Percentiles rank a stretch among this genome's conserved stretches.
Evolutionary conservation across 2,329 filamentous ascomycete genomes (phyloP).

Genomic region (Orbilia brochopaga): DNA sequence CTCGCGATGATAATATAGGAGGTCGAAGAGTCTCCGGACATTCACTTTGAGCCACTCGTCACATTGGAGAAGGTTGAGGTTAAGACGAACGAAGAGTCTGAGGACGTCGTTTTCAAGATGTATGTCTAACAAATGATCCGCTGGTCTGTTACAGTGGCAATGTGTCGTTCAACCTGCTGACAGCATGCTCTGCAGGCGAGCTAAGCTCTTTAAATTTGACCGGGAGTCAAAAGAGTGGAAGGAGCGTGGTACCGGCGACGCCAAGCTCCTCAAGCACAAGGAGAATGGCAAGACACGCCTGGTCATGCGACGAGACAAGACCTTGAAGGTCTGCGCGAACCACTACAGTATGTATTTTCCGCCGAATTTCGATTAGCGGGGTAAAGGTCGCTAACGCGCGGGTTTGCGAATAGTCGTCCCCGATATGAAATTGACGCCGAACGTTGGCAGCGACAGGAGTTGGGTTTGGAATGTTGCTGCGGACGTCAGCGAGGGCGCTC

Average conservation of each 20-base stretch:
- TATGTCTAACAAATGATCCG: conserved; percentile 26
- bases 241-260: conserved; percentile 96
- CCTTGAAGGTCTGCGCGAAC: conserved; percentile 99
- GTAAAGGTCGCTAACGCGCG: conserved; percentile 50
- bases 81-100: conserved; percentile 97
- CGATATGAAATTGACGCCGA: conserved; percentile 98
- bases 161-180: conserved; percentile 16
- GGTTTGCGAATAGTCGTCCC: conserved; percentile 72
- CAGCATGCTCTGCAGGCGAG: conserved; percentile 63
- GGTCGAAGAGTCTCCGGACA: conserved; percentile 83
- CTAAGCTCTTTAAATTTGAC: conserved; percentile 99
- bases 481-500: conserved; percentile 97
- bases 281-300: conserved; percentile 97
- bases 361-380: neutral
- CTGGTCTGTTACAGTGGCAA: conserved; percentile 6
- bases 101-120: conserved; percentile 99
- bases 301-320: conserved; percentile 99
- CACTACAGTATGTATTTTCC: conserved; percentile 79
- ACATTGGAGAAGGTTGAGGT: conserved; percentile 94
- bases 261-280: conserved; percentile 96
- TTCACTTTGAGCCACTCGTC: conserved; percentile 96
- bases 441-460: conserved; percentile 95
- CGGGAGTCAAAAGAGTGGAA: conserved; percentile 94
- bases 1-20: conserved; percentile 60
- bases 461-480: conserved; percentile 99